Percentiles rank a stretch among this genome's conserved stretches.
phyloP scores from a whole-genome alignment of 2,329 filamentous ascomycete genomes.

The Verticillium tricorpus region DNA sequence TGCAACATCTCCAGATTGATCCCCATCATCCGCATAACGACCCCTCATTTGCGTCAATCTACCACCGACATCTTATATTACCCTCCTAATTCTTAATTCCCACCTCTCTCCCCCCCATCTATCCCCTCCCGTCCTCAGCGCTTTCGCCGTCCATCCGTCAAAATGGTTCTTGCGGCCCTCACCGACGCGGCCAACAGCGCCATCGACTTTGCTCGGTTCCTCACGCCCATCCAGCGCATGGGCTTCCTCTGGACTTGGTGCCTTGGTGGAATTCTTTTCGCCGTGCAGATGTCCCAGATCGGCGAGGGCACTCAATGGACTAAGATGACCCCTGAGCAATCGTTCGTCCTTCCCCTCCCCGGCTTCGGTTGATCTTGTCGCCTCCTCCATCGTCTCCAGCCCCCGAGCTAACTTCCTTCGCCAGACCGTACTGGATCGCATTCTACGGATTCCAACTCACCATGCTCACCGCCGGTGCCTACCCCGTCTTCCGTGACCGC shows the following conservation, averaged over 20 bases:
- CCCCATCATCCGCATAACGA: not conserved
- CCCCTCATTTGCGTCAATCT: not conserved
- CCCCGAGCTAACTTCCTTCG: not conserved
- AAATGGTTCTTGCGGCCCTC: not conserved
- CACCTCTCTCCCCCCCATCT: not conserved
- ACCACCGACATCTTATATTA: not conserved
- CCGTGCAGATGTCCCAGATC: constrained; percentile 15
- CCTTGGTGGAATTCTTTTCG: constrained; percentile 14
- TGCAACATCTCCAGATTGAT: not conserved
- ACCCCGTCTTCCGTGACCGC: constrained; percentile 22
- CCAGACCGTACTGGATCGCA: constrained; percentile 16
- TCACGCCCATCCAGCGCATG: constrained; percentile 13
- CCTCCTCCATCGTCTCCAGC: not conserved
- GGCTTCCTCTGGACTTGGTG: constrained; percentile 14
- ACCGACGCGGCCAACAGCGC: not conserved
- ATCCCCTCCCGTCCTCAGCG: not conserved
- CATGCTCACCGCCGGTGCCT: constrained; percentile 11
- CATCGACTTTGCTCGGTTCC: not conserved
- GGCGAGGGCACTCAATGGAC: constrained; percentile 4
- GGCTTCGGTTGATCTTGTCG: not conserved
- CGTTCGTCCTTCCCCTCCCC: not conserved
- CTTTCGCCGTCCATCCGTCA: not conserved
- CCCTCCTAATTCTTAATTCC: not conserved
- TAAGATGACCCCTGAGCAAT: not conserved
- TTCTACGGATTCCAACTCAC: constrained; percentile 16